phyloP scores from a whole-genome alignment of 1,284 basidiomycete genomes.

The Ceratobasidium sp. region DNA sequence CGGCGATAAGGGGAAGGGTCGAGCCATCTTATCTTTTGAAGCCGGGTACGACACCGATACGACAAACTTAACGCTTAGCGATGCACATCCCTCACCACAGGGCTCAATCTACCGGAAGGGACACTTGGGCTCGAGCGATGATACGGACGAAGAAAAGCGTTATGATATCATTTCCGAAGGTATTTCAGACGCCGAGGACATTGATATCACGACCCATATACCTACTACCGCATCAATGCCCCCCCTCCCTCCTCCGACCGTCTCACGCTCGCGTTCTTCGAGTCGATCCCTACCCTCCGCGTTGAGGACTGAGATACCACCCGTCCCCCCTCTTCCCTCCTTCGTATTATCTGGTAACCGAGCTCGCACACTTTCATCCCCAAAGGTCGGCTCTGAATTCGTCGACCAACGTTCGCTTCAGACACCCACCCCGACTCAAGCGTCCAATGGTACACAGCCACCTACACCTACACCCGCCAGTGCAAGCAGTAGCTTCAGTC shows the following conservation, averaged over 20 bases:
- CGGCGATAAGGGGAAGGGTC: constrained; percentile 5
- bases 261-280: constrained; percentile 42
- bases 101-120: neutral
- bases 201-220: constrained; percentile 26
- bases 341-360: constrained; percentile 17
- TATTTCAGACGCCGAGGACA: constrained; percentile 36
- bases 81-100: neutral
- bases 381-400: constrained; percentile 3
- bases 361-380: constrained; percentile 17
- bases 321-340: constrained; percentile 31
- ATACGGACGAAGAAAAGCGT: constrained; percentile 26
- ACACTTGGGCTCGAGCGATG: constrained; percentile 7
- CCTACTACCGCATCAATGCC: constrained; percentile 27
- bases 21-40: neutral
- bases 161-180: constrained; percentile 35
- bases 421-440: constrained; percentile 34
- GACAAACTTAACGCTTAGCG: neutral
- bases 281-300: constrained; percentile 34
- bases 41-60: constrained; percentile 14
- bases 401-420: constrained; percentile 33
- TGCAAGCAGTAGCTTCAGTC: constrained; percentile 21
- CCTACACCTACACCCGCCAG: constrained; percentile 37
- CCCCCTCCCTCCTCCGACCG: constrained; percentile 33
- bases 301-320: constrained; percentile 6
- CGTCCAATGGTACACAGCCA: constrained; percentile 7